phyloP scores from a whole-genome alignment of 345 rosid genomes.

The Garcia nutans region DNA sequence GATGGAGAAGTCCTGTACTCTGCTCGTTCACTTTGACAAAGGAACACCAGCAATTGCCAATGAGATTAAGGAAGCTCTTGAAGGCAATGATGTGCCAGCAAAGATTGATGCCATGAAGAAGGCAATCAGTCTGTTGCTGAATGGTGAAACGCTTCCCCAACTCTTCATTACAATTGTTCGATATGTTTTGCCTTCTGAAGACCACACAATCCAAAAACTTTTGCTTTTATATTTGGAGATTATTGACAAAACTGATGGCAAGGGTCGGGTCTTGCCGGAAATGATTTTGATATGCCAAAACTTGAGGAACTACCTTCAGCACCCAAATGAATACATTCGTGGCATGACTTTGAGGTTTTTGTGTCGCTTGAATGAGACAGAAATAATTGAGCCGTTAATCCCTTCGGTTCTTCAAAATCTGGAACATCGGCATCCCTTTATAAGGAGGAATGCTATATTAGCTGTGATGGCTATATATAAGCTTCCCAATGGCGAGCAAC shows the following conservation, averaged over 20 bases:
- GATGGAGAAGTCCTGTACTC: constrained; percentile 90
- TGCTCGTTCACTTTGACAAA: constrained; percentile 84
- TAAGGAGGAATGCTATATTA: constrained; percentile 67
- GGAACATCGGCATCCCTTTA: constrained; percentile 72
- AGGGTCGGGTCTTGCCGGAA: constrained; percentile 80
- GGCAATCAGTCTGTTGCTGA: constrained; percentile 83
- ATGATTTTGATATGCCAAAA: constrained; percentile 96
- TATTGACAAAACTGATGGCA: constrained; percentile 78
- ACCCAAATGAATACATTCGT: constrained; percentile 90
- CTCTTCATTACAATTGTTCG: constrained; percentile 91
- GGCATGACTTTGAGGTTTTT: constrained; percentile 79
- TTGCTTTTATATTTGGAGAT: constrained; percentile 84
- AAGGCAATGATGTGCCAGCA: constrained; percentile 62
- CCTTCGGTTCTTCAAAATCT: constrained; percentile 69
- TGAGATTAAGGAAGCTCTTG: constrained; percentile 94
- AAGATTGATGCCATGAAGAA: constrained; percentile 87
- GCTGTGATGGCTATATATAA: constrained; percentile 72
- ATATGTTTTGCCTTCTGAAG: constrained; percentile 89
- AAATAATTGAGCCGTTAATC: constrained; percentile 67
- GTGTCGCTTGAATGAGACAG: constrained; percentile 68
- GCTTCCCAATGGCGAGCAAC: constrained; percentile 75
- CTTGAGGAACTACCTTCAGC: constrained; percentile 92
- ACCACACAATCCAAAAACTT: constrained; percentile 88
- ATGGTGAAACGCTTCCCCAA: constrained; percentile 90
- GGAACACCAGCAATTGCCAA: constrained; percentile 77